Evolutionary conservation across 345 rosid genomes (phyloP).

Genomic region (Citrus australasica): DNA sequence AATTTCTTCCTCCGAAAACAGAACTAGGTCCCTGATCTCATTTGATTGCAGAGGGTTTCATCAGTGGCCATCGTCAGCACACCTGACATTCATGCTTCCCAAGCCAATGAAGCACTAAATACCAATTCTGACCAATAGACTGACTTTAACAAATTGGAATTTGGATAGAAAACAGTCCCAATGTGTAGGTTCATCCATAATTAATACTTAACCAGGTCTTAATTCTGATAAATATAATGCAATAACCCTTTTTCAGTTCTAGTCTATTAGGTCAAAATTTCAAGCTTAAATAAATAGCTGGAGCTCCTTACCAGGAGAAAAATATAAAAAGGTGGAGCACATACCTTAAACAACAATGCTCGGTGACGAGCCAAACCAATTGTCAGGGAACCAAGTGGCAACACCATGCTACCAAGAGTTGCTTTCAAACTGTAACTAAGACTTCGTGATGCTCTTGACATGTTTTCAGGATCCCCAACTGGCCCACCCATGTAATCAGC

Average conservation of each 20-base stretch:
- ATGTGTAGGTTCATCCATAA: not conserved
- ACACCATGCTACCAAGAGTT: slow-evolving; percentile 78
- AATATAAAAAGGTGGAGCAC: slow-evolving; percentile 2
- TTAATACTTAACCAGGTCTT: not conserved
- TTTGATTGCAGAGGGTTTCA: not conserved
- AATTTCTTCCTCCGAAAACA: not conserved
- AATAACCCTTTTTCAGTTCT: not conserved
- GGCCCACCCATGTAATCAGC: slow-evolving; percentile 94
- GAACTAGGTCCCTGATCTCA: not conserved
- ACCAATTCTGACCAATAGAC: not conserved
- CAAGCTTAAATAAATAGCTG: not conserved
- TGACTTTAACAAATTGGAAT: not conserved
- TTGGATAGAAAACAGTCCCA: not conserved
- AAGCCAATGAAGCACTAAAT: not conserved
- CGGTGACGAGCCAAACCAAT: slow-evolving; percentile 97
- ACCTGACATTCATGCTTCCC: not conserved
- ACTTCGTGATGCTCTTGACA: slow-evolving; percentile 69
- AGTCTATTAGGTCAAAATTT: not conserved
- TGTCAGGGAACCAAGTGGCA: slow-evolving; percentile 87
- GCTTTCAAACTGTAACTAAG: slow-evolving; percentile 73
- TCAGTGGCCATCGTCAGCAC: not conserved
- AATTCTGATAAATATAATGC: not conserved
- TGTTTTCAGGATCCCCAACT: slow-evolving; percentile 67
- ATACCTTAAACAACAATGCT: slow-evolving; percentile 90
- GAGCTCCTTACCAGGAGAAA: not conserved